Evolutionary conservation across 768 basidiomycete genomes (phyloP), one percentile per base, ranked within the genome.

Genomic region (Serendipita sp.): DNA sequence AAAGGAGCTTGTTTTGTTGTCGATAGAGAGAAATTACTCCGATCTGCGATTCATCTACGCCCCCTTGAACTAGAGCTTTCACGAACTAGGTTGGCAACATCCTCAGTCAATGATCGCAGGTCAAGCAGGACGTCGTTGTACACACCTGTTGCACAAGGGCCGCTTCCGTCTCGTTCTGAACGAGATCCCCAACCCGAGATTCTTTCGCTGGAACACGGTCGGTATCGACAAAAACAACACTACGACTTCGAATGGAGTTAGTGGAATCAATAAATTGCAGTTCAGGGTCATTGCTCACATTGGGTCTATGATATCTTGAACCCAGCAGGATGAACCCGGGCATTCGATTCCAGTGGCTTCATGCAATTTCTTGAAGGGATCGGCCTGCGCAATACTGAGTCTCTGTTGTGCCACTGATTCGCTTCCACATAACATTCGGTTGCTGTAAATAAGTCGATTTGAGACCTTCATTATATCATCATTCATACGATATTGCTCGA

Each of bases 401-500:
- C 71, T 76, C 68, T 78, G 79, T 44, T 77, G 75, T 34, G 88
- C 88, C 10, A 95, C 83, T 16, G 76, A 75, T 52, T 83, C 82
- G 8, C 81, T 85, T 3, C 95, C 96, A 71, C 92, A 95, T 53
- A 75, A 78, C 45, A 97, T 77, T 18, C 85, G 79, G 65, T 86
- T 81, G 8, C 80, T 76, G 69, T 98, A 98, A 8, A 97, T 85
- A 53, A 98, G 83, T 64, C 77, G 79, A 72, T 97, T 98, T 1
- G 89, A 90, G 6, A 98, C 76, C 8, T 81, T 71, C 94, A 97
- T 97, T 71, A 98, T 96, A 66, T 95, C 92, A 64, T 82, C 82
- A 73, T 95, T 97, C 96, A 98, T 98, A 50, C 96, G 80, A 71
- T 98, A 99, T 71, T 99, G 96, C 64, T 87, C 79, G 0, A 82